phyloP scores from a whole-genome alignment of 163 green algal species.

The Scenedesmus sp. region DNA sequence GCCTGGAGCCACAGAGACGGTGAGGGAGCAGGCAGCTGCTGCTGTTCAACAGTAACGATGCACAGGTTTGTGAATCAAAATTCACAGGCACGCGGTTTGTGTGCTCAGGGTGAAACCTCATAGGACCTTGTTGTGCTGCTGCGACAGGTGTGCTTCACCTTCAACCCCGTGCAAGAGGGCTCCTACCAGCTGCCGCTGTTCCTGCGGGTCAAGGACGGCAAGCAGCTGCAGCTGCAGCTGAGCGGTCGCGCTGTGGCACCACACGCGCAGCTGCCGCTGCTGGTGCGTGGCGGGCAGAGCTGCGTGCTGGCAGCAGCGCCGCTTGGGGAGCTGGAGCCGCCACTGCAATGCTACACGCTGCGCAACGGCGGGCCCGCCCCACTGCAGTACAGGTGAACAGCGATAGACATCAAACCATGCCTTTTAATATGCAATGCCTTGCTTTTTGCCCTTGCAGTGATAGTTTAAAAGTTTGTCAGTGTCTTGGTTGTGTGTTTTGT shows the following conservation, averaged over 20 bases:
- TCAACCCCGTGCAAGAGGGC: constrained; percentile 52
- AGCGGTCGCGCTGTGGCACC: constrained; percentile 59
- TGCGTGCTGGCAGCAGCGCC: constrained; percentile 66
- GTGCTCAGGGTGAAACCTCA: too few relatives aligned
- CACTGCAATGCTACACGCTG: constrained; percentile 72
- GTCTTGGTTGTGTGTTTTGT: too few relatives aligned
- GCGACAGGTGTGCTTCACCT: constrained; percentile 39
- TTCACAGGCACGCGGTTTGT: too few relatives aligned
- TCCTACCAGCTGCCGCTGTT: constrained; percentile 72
- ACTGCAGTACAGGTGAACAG: constrained; percentile 58
- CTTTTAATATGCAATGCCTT: too few relatives aligned
- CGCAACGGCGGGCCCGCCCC: constrained; percentile 67
- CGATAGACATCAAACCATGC: too few relatives aligned
- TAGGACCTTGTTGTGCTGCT: neutral
- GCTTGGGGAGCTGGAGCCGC: constrained; percentile 68
- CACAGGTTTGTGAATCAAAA: neutral
- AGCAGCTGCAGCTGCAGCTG: constrained; percentile 74
- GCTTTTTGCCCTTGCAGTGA: too few relatives aligned
- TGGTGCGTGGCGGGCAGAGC: constrained; percentile 48
- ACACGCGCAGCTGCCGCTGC: constrained; percentile 49
- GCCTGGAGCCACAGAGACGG: constrained; percentile 11
- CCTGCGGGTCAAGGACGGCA: constrained; percentile 70
- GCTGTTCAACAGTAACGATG: neutral
- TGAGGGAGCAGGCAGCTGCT: neutral
- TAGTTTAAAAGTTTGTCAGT: too few relatives aligned